Evolutionary conservation across 345 rosid species (phyloP).

Genomic region (Pseudoturritis turrita): DNA sequence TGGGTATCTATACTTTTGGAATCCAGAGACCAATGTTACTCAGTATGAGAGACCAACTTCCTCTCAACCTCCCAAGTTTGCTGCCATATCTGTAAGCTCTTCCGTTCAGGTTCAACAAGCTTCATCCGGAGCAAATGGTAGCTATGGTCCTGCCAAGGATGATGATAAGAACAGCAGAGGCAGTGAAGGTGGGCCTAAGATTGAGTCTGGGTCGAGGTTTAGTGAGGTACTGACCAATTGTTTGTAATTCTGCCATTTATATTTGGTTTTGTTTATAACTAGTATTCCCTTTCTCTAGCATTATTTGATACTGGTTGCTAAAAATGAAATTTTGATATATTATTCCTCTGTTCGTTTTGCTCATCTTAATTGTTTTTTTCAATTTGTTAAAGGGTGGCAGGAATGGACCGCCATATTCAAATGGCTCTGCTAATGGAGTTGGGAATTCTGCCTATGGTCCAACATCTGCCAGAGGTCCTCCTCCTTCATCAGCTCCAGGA

Average conservation of each 20-base stretch:
- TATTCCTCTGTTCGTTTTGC: not conserved
- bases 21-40: slow-evolving; percentile 91
- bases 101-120: slow-evolving; percentile 59
- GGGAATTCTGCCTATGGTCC: slow-evolving; percentile 36
- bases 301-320: not conserved
- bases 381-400: slow-evolving; percentile 22
- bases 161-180: slow-evolving; percentile 46
- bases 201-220: slow-evolving; percentile 39
- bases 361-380: not conserved
- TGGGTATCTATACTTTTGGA: slow-evolving; percentile 93
- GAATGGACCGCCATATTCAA: slow-evolving; percentile 32
- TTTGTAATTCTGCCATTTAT: not conserved
- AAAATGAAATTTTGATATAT: not conserved
- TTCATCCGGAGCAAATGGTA: slow-evolving; percentile 34
- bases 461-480: slow-evolving; percentile 36
- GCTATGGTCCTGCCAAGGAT: slow-evolving; percentile 43
- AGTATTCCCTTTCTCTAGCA: not conserved
- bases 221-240: slow-evolving; percentile 42
- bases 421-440: slow-evolving; percentile 42
- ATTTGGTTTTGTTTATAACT: not conserved
- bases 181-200: slow-evolving; percentile 30
- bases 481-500: slow-evolving; percentile 39
- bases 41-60: slow-evolving; percentile 76
- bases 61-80: slow-evolving; percentile 30
- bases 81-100: slow-evolving; percentile 49